Evolutionary conservation across 306 rosid genomes (phyloP), one percentile per base, ranked within the genome.

Genomic region (Lagenaria siceraria): DNA sequence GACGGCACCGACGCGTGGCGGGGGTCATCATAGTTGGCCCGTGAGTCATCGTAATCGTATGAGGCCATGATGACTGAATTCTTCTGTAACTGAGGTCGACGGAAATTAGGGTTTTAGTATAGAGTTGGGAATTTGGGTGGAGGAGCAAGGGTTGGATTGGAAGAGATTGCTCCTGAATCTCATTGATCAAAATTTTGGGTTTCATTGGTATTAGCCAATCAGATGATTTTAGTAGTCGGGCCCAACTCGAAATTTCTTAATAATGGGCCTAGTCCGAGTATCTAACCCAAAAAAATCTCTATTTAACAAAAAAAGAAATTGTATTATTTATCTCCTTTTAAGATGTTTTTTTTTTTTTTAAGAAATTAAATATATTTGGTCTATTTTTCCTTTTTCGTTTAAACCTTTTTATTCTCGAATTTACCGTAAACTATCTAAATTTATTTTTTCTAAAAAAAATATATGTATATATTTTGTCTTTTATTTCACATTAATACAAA

Each of bases 31-130:
- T 77, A 82, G 25, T 70, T 83, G 53, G 43, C 81, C 13, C 80
- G 75, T 22, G 86, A 36, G 31, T 89, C 97, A 6, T 91, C 96
- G 84, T 79, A 88, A 19, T 87, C 96, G 85, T 48, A 84, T 51
- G 80, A 31, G 56, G 94, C 90, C 98, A 92, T 90, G 77, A 66
- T 40, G 52, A 66, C 52, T 61, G 75, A 35, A 51, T 13, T 59
- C 52, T 5, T 4, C 15, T 8, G 43, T 69, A 10, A 2, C 2
- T 42, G 54, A 46, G 35, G 8, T 7, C 36, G 42, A 48, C 40
- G 56, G 61, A 51, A 73, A 17, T 53, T 86, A 83, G 85, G 89
- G 87, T 79, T 81, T 70, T 59, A 63, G 54, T 3, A 10, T 11
- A 19, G 17, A 29, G 74, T 24, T 27, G 22, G 3, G 18, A 36